Conservation (phyloP, 2,329 filamentous ascomycete species). For the Fusarium dlaminii region DNA sequence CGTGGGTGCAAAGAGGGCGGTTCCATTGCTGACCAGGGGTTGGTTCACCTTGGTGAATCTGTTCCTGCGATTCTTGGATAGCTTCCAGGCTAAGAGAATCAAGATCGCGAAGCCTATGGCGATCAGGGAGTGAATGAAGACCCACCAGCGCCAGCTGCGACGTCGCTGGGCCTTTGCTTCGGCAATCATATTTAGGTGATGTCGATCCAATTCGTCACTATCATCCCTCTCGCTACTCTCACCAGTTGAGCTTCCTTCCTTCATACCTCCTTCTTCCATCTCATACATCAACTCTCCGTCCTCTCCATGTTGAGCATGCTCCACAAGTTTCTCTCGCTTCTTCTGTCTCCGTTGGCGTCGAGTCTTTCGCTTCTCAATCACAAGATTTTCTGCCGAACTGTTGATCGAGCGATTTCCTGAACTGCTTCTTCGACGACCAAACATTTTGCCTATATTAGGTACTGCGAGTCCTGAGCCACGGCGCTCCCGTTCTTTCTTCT, state of each 20-base stretch:
- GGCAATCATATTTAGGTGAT: conserved; percentile 58
- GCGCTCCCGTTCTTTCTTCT: conserved; percentile 60
- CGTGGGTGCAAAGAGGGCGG: conserved; percentile 87
- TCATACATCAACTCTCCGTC: conserved; percentile 85
- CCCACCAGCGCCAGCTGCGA: conserved; percentile 63
- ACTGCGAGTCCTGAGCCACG: conserved; percentile 60
- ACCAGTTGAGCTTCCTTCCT: conserved; percentile 71
- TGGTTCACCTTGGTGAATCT: conserved; percentile 38
- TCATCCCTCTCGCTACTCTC: conserved; percentile 69
- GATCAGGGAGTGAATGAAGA: conserved; percentile 62
- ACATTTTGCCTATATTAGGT: conserved; percentile 60
- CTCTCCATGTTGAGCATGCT: conserved; percentile 68
- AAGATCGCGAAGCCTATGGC: conserved; percentile 65
- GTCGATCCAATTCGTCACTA: conserved; percentile 67
- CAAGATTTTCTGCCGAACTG: conserved; percentile 60
- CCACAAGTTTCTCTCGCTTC: conserved; percentile 63
- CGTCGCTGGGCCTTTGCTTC: conserved; percentile 59
- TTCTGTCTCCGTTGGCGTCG: conserved; percentile 61
- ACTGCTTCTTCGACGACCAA: conserved; percentile 51
- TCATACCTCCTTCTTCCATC: conserved; percentile 84
- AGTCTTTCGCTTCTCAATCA: conserved; percentile 59
- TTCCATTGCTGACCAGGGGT: conserved; percentile 76
- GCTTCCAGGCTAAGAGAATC: conserved; percentile 66
- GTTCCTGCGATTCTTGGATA: conserved; percentile 59
- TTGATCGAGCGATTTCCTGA: conserved; percentile 49